Evolutionary conservation across 805 yeast genomes (phyloP), one percentile per base, ranked within the genome.

Genomic region (Saccharomycopsis fibuligera): DNA sequence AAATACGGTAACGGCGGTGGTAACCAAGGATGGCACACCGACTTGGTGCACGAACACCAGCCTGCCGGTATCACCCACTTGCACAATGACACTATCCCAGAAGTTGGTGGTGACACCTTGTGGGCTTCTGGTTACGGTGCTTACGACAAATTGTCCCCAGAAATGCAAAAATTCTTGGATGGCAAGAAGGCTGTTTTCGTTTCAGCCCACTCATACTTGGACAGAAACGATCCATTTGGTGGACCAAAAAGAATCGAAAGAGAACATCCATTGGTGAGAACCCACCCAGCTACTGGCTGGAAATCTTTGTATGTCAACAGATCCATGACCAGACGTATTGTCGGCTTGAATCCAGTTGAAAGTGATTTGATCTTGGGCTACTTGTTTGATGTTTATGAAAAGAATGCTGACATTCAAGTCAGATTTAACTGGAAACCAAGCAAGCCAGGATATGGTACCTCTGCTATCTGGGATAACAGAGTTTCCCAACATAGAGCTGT

Each of bases 211-310:
- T 61, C 63, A 31, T 69, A 68, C 52, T 58, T 66, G 31, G 70
- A 72, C 48, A 67, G 76, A 51, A 63, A 69, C 21, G 67, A 68
- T 25, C 79, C 78, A 21, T 67, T 76, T 23, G 62, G 62, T 48
- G 73, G 75, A n/a, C 72, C 71, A 16, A 68, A 68, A 49, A 68
- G 68, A 47, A 66, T 78, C 47, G 79, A 71, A 55, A 70, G 81
- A 61, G 75, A 70, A 50, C 86, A 80, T 62, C 84, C 83, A 2
- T 54, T 80, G 23, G 72, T 80, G 31, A 72, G 84, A 64, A 76
- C 83, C 35, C 81, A 81, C 56, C 85, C 86, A 8, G 81, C 73
- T 12, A 79, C 84, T 25, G 83, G 83, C 39, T 70, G 78, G 76
- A 80, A 79, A 62, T 65, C 79, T 1, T 63, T 79, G 54, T 79